phyloP scores from a whole-genome alignment of 441 rosid species.

The Cnidoscolus chayamansa region DNA sequence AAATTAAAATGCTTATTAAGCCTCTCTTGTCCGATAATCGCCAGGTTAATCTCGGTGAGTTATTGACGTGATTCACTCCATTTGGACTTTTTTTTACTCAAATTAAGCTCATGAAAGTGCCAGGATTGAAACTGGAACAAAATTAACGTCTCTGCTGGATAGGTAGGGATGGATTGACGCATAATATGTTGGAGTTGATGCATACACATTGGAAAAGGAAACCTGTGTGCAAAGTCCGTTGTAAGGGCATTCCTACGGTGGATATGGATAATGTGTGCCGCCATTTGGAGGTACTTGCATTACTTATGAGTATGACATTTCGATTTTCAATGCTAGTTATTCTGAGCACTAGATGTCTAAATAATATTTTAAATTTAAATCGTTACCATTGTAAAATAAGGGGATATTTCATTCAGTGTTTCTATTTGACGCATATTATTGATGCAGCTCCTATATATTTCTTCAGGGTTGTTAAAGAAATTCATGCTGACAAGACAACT shows the following conservation, averaged over 20 bases:
- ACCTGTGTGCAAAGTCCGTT: constrained; percentile 73
- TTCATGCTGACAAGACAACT: too few relatives aligned
- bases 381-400: too few relatives aligned
- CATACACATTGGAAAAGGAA: constrained; percentile 82
- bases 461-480: neutral
- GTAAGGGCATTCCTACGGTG: constrained; percentile 85
- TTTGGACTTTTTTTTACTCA: neutral
- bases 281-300: constrained; percentile 58
- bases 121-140: neutral
- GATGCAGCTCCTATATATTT: neutral
- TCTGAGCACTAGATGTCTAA: too few relatives aligned
- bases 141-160: constrained; percentile 4
- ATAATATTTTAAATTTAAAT: too few relatives aligned
- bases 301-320: neutral
- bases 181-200: constrained; percentile 86
- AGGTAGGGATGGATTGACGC: constrained; percentile 96
- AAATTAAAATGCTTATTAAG: constrained; percentile 61
- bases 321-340: neutral
- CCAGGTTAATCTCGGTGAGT: constrained; percentile 87
- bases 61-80: neutral
- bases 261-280: constrained; percentile 84
- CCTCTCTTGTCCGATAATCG: constrained; percentile 70
- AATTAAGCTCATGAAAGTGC: neutral
- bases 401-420: neutral
- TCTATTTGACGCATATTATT: neutral